Conservation (phyloP, 2,329 filamentous ascomycete species). For the Talaromyces sp. region DNA sequence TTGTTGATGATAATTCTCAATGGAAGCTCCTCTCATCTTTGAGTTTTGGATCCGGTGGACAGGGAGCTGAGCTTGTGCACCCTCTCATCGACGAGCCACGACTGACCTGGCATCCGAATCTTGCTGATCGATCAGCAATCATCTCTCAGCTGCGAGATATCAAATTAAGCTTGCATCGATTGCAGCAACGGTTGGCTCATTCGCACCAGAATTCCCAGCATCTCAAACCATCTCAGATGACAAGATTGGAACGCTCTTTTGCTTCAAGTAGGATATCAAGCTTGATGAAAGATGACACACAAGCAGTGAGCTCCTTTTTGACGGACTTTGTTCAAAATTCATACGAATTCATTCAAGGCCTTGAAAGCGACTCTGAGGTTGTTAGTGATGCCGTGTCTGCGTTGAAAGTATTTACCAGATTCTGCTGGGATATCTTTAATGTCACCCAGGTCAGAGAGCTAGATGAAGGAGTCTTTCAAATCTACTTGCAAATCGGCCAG, state of each 20-base stretch:
- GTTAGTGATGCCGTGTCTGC: conserved; percentile 25
- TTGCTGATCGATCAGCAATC: conserved; percentile 22
- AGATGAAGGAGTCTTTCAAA: conserved; percentile 54
- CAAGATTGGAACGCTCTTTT: conserved; percentile 38
- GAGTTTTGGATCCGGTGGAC: not conserved
- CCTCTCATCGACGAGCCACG: conserved; percentile 39
- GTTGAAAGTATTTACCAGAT: conserved; percentile 34
- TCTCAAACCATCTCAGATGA: conserved; percentile 44
- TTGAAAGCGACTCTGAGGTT: conserved; percentile 28
- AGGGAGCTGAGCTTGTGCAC: conserved; percentile 34
- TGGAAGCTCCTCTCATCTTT: conserved; percentile 27
- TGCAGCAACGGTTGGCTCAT: conserved; percentile 32
- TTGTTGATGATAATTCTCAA: conserved; percentile 30
- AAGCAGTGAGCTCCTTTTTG: conserved; percentile 38
- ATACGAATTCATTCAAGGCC: conserved; percentile 32
- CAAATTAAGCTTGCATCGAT: conserved; percentile 33
- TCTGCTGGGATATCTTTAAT: conserved; percentile 50
- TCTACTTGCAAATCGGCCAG: conserved; percentile 47
- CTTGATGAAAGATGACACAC: conserved; percentile 42
- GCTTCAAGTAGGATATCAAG: conserved; percentile 39
- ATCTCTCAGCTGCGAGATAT: conserved; percentile 38
- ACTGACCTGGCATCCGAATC: conserved; percentile 26
- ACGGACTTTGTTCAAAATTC: conserved; percentile 36
- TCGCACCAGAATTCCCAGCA: conserved; percentile 32
- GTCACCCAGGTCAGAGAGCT: conserved; percentile 42